Base-by-base conservation (phyloP, 768 basidiomycete species). In the Hebeloma cylindrosporum region DNA sequence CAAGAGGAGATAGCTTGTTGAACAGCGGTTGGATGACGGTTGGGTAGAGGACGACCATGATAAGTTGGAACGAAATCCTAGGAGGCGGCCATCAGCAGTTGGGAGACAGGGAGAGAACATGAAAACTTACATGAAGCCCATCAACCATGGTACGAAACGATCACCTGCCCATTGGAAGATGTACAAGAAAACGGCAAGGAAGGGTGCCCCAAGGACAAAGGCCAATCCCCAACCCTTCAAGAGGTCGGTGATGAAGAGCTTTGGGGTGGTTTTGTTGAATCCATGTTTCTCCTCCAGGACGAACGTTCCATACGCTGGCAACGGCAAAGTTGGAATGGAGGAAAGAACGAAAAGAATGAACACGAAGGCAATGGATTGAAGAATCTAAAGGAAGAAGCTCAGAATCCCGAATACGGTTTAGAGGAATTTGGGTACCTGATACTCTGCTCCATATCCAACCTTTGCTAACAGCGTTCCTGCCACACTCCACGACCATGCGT, bases 141-240 rank as follows among this genome's bases (percentile, higher is more conserved):
- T 95, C 32, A 96, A 72, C 83, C 85, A 96, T 0, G 89, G 87
- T 2, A 97, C 88, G 60, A 96, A 96, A 28, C 83, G 80, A 52
- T 91, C 87, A 1, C 95, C 95, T 0, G 93, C 93, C 89, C 89
- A 93, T 50, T 87, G 74, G 71, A 96, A 92, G 60, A 96, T 83
- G 57, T 79, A 84, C 40, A 97, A 75, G 74, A 98, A 93, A 3
- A 75, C 80, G 29, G 88, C 84, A 31, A 96, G 74, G 70, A 96
- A 88, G 0, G 95, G 95, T 0, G 85, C 72, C 5, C 93, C 91
- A 13, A 98, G 71, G 31, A 65, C 77, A 45, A 85, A 75, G 7
- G 78, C 80, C 40, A 95, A 61, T 7, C 68, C 67, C 85, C 83
- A 92, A 23, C 82, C 74, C 64, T 96, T 97, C 57, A 94, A 22